Percentiles rank a stretch among this genome's conserved stretches.
Evolutionary conservation across 495 filamentous ascomycete genomes (phyloP).

Genomic region (Hyaloscypha hepaticicola): DNA sequence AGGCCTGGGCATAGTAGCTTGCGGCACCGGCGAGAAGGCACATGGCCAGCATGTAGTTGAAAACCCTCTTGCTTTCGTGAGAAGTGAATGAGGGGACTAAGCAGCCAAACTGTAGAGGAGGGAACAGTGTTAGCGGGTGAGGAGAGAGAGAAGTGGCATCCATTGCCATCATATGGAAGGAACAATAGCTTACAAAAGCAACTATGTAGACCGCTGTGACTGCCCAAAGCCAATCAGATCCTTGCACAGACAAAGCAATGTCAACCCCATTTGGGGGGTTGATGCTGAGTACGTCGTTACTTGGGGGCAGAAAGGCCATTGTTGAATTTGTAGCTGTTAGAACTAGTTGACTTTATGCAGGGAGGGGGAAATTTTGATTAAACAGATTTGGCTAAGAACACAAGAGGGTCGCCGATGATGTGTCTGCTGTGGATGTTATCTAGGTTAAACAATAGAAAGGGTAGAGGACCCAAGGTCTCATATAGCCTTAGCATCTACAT

Average conservation of each 20-base stretch:
- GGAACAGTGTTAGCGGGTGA: constrained; percentile 21
- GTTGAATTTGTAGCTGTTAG: not conserved
- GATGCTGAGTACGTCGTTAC: constrained; percentile 43
- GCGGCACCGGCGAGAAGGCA: not conserved
- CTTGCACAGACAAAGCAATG: constrained; percentile 27
- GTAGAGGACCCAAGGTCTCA: not conserved
- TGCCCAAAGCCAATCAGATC: constrained; percentile 12
- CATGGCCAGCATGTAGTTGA: not conserved
- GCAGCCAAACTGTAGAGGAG: constrained; percentile 40
- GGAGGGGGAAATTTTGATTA: no score
- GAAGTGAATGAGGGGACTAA: constrained; percentile 27
- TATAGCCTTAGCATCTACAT: not conserved
- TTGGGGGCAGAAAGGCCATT: constrained; percentile 21
- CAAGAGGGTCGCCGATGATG: no score
- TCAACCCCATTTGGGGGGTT: constrained; percentile 41
- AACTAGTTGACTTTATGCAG: no score
- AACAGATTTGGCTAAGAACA: no score
- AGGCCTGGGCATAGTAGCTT: not conserved
- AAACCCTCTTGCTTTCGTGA: not conserved
- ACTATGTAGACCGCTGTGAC: not conserved
- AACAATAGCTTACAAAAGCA: constrained; percentile 30
- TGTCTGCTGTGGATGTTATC: not conserved
- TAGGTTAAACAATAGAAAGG: not conserved
- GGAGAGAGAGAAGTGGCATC: constrained; percentile 33
- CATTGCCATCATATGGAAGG: not conserved